Conservation (phyloP, 441 rosid genomes). For the Populus hybrid region DNA sequence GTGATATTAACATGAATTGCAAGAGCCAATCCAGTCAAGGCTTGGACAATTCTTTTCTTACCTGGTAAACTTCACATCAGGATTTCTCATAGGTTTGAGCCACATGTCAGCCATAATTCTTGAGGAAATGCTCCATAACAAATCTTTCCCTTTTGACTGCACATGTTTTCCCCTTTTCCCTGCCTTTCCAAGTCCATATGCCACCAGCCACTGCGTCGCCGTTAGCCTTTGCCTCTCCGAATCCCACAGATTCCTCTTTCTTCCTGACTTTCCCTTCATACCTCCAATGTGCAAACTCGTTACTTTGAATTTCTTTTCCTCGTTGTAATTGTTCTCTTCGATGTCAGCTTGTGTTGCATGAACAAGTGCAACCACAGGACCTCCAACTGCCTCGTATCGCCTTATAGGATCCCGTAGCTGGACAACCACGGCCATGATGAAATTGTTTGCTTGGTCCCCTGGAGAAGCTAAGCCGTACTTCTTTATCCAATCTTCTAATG, state of each 20-base stretch:
- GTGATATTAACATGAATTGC: not conserved
- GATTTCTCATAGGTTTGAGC: slow-evolving; percentile 91
- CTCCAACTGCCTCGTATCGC: slow-evolving; percentile 89
- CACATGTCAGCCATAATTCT: slow-evolving; percentile 94
- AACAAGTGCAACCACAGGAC: slow-evolving; percentile 55
- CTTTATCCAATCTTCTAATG: slow-evolving; percentile 68
- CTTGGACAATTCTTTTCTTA: slow-evolving; percentile 3
- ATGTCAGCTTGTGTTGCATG: slow-evolving; percentile 36
- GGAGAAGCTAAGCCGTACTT: slow-evolving; percentile 24
- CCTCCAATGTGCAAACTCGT: slow-evolving; percentile 75
- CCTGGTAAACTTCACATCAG: slow-evolving; percentile 57
- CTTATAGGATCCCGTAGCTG: slow-evolving; percentile 84
- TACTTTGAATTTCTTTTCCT: slow-evolving; percentile 59
- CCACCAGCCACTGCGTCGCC: slow-evolving; percentile 85
- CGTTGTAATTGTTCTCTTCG: slow-evolving; percentile 34
- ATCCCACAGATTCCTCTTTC: slow-evolving; percentile 51
- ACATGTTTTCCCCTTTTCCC: slow-evolving; percentile 47
- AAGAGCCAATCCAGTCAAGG: not conserved
- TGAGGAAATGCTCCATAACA: slow-evolving; percentile 85
- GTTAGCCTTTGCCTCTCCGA: slow-evolving; percentile 71
- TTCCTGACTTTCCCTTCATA: slow-evolving; percentile 35
- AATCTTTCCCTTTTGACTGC: slow-evolving; percentile 38
- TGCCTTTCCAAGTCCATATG: slow-evolving; percentile 60
- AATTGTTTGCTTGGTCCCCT: slow-evolving; percentile 23
- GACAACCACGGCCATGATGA: slow-evolving; percentile 47